Base-by-base conservation (phyloP, 306 rosid genomes). In the Elaeagnus macrophylla region DNA sequence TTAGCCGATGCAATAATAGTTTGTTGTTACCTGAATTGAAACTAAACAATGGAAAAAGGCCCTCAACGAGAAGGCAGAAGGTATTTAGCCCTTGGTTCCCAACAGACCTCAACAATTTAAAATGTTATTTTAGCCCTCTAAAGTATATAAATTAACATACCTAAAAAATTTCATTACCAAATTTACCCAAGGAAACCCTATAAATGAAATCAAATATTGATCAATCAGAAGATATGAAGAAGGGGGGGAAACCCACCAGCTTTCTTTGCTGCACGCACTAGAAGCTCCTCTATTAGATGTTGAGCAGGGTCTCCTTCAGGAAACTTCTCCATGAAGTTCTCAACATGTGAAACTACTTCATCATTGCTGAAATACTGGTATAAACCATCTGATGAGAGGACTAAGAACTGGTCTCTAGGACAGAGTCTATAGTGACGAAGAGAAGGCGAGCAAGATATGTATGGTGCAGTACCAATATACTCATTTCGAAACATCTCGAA, bases 301-400 rank as follows among this genome's bases (percentile, higher is more conserved):
- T 93, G 99, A 52, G 99, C 99, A 42, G 99, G 99, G 62, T 93
- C 99, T 61, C 99, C 99, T 40, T 93, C 99, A 9, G 99, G 96
- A 73, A 79, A 88, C 73, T 88, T 93, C 82, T 88, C 96, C 94
- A 93, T 88, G 70, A 93, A 93, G 68, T 57, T 88, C 73, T 88
- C 96, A 19, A 93, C 95, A 71, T 80, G 82, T 56, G 84, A 84
- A 77, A 88, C 96, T 68, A 93, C 99, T 82, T 93, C 99, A 62
- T 88, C 82, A 70, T 93, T 93, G 79, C 66, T 88, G 53, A 93
- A 78, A 72, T 93, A 93, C 74, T 93, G 99, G 76, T 93, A 93
- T 47, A 93, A 62, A 51, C 99, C 99, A 47, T 93, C 99, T 38
- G 99, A 93, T 37, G 99, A 93, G 76, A 93, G 94, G 69, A 93